Conservation (phyloP, 192 early-diverging fungal genomes). For the Fimicolochytrium jonesii region DNA sequence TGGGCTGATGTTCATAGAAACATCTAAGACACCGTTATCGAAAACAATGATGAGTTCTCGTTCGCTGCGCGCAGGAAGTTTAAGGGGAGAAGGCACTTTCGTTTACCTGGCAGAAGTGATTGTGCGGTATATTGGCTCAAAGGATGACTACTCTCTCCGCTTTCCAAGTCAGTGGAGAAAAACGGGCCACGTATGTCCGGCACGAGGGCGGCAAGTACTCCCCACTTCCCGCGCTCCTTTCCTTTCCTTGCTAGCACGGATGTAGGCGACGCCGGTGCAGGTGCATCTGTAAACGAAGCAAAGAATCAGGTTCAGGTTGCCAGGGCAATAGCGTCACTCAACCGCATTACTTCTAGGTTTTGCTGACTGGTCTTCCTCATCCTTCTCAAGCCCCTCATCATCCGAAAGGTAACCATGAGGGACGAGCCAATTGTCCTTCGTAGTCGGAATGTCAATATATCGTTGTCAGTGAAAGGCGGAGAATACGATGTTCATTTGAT, state of each 20-base stretch:
- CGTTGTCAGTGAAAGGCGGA: background rate
- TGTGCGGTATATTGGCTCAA: background rate
- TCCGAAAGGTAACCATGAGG: slow-evolving; percentile 85
- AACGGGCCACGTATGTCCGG: background rate
- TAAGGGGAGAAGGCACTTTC: no score
- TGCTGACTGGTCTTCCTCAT: slow-evolving; percentile 11
- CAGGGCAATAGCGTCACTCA: background rate
- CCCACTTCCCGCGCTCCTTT: slow-evolving; percentile 11
- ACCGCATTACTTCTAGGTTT: background rate
- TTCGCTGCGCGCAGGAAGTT: no score
- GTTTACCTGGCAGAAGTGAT: background rate
- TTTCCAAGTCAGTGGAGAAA: background rate
- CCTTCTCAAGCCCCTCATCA: slow-evolving; percentile 55
- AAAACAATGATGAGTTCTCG: no score
- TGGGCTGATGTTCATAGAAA: no score
- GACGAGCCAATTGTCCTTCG: slow-evolving; percentile 76
- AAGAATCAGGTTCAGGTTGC: no score
- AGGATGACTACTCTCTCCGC: background rate
- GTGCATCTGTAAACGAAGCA: background rate
- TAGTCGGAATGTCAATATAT: no score
- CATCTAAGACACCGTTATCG: no score
- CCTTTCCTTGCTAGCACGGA: background rate
- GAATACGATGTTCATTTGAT: background rate
- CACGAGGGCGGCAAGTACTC: slow-evolving; percentile 3
- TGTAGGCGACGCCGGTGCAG: background rate